Conservation (phyloP, 2,329 filamentous ascomycete species). For the Colletotrichum zoysiae region DNA sequence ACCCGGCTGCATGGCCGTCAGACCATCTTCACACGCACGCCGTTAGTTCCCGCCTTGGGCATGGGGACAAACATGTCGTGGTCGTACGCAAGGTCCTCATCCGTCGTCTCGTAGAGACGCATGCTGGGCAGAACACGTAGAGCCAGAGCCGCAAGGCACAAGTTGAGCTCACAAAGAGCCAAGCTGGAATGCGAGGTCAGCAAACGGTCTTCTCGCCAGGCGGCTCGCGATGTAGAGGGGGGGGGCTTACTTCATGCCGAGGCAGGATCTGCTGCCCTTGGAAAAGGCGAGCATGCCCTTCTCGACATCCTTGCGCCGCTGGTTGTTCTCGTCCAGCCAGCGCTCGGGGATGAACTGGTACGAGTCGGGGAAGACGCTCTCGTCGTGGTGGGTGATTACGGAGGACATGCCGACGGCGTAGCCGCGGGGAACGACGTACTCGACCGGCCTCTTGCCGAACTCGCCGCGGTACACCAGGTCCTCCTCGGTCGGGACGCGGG, state of each 20-base stretch:
- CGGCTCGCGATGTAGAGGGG: not conserved
- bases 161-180: slow-evolving; percentile 46
- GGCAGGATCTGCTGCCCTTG: slow-evolving; percentile 56
- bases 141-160: slow-evolving; percentile 43
- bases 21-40: slow-evolving; percentile 33
- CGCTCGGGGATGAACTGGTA: slow-evolving; percentile 56
- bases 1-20: not conserved
- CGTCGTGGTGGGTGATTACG: slow-evolving; percentile 55
- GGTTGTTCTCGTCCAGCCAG: slow-evolving; percentile 52
- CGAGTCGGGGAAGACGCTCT: slow-evolving; percentile 53
- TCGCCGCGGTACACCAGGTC: slow-evolving; percentile 48
- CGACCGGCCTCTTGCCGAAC: slow-evolving; percentile 44
- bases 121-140: slow-evolving; percentile 46
- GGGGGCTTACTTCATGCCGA: slow-evolving; percentile 53
- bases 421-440: slow-evolving; percentile 52
- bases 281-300: slow-evolving; percentile 57
- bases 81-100: slow-evolving; percentile 48
- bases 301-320: slow-evolving; percentile 50
- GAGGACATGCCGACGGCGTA: slow-evolving; percentile 56
- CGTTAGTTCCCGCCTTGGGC: slow-evolving; percentile 36
- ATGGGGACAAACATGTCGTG: slow-evolving; percentile 47
- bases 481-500: slow-evolving; percentile 49
- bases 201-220: slow-evolving; percentile 1
- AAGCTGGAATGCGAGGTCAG: slow-evolving; percentile 41
- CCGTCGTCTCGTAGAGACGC: slow-evolving; percentile 48